Base-by-base conservation (phyloP, 179 eudicot species). In the Actinidia chinensis region DNA sequence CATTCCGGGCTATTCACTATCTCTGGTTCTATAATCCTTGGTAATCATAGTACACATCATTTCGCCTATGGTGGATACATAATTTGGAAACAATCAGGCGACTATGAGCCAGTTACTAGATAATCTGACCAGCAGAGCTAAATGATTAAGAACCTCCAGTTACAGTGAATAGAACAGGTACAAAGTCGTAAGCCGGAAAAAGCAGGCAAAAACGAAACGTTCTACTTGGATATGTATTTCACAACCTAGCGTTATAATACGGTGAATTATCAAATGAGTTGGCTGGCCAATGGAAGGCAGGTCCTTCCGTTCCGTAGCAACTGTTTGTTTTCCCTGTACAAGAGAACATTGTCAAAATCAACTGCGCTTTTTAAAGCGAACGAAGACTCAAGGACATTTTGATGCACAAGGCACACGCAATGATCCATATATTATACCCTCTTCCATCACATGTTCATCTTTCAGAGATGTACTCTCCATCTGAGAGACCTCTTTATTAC, bases 241-340 rank as follows among this genome's bases (percentile, higher is more conserved):
- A n/a, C n/a, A n/a, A 91, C 95, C 91, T 87, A 71, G 88, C 78
- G 73, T 83, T 82, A 78, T 89, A 86, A 79, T 81, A 85, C 68
- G 87, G 84, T 58, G 81, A 54, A 47, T 80, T 81, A 66, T 69
- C 77, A 46, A 82, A 68, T 67, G 80, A 76, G 61, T 80, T 83
- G 55, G 79, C 61, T 47, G 82, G 47, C 72, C 82, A 51, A 22
- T 22, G 66, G 65, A 82, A 77, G 28, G 73, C 78, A 23, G 68
- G 76, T 48, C 64, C 70, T 81, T 84, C 87, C 66, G 66, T 75
- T 84, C 86, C 76, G 44, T 77, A 83, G 60, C 40, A 14, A 25
- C 75, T 51, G 79, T 66, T 68, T 60, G 33, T 59, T 82, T 65
- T 78, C 81, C 82, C 92, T 90, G 85, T 80, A 84, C 64, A 44